Conservation (phyloP, 2,329 filamentous ascomycete species). For the Fusarium continuum region DNA sequence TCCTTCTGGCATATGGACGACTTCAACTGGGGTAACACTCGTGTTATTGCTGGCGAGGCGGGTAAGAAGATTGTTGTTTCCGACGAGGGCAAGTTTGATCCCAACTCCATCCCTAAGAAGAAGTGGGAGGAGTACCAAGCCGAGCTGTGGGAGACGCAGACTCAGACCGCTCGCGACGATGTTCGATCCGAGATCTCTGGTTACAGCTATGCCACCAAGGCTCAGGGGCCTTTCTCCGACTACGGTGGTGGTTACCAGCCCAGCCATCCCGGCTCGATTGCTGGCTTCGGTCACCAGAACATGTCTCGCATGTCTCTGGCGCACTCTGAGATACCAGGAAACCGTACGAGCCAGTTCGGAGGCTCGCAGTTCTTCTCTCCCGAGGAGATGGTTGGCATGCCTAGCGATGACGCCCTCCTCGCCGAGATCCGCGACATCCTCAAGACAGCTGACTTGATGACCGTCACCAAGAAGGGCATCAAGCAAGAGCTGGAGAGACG, state of each 20-base stretch:
- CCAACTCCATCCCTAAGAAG: conserved; percentile 91
- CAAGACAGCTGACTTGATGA: conserved; percentile 93
- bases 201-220: conserved; percentile 92
- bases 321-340: conserved; percentile 70
- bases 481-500: conserved; percentile 91
- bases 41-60: conserved; percentile 93
- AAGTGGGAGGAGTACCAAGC: conserved; percentile 99
- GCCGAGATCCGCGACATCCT: conserved; percentile 96
- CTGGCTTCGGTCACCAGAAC: conserved; percentile 56
- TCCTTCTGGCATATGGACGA: conserved; percentile 99
- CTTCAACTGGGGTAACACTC: conserved; percentile 99
- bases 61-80: conserved; percentile 92
- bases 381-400: conserved; percentile 78
- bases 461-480: conserved; percentile 97
- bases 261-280: conserved; percentile 65
- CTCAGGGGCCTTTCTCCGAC: conserved; percentile 70
- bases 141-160: conserved; percentile 96
- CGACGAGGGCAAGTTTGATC: conserved; percentile 98
- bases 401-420: conserved; percentile 87
- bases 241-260: conserved; percentile 74
- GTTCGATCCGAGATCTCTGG: conserved; percentile 88
- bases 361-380: conserved; percentile 67
- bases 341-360: conserved; percentile 69
- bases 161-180: conserved; percentile 84
- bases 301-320: conserved; percentile 82